Evolutionary conservation across 179 eudicot species (phyloP), one percentile per base, ranked within the genome.

Genomic region (Beta macrorhiza): DNA sequence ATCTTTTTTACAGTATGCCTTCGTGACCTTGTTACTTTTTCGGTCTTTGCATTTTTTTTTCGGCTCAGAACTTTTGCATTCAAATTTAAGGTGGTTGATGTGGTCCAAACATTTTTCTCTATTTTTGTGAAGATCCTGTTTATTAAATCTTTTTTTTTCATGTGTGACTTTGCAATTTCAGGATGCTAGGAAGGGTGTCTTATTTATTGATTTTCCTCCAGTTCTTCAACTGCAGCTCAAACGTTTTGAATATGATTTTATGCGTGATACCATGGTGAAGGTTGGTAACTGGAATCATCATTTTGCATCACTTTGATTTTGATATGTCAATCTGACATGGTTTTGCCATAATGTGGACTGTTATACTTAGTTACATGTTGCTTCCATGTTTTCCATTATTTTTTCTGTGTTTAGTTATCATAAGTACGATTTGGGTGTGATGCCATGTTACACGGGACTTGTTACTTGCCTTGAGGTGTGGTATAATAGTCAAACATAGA

Each of bases 201-300:
- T 88, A 83, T 88, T 88, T 84, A 88, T 88, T 84, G 90, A 86
- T 85, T 88, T 88, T 22, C 90, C 90, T 49, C 90, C 90, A 57
- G 89, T 88, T 47, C 90, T 88, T 79, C 89, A 88, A 77, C 83
- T 88, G 45, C 90, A 88, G 86, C 89, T 88, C 55, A 88, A 86
- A 79, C 72, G 90, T 63, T 88, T 88, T 73, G 90, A 88, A 72
- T 88, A 88, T 81, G 90, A 88, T 84, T 88, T 88, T 81, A 88
- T 88, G 90, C 86, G 90, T 75, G 90, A 88, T 67, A 86, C 87
- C 61, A 88, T 88, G 90, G 90, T 88, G 72, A 88, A 88, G 90
- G 90, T 88, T 68, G 53, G 86, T 83, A 57, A 51, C 20, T 17
- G 71, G 58, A 51, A 19, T 77, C 25, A 25, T 25, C 25, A 25